phyloP scores from a whole-genome alignment of 73 alveolate genomes.

The Stentor coeruleus region DNA sequence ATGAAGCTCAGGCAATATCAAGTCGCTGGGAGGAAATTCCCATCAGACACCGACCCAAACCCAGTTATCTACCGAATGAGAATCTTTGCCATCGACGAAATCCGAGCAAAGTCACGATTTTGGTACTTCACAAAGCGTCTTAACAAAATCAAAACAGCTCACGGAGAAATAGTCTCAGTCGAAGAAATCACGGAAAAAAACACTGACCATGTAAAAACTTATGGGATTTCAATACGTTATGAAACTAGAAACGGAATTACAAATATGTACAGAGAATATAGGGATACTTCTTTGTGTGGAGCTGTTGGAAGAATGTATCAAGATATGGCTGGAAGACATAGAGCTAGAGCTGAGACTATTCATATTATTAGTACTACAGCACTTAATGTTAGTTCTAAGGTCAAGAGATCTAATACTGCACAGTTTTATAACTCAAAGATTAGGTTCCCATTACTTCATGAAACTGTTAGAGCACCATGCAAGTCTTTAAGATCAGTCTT shows the following conservation, averaged over 20 bases:
- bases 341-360: conserved; percentile 62
- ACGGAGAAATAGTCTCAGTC: conserved; percentile 66
- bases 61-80: conserved; percentile 71
- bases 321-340: conserved; percentile 83
- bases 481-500: conserved; percentile 46
- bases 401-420: no score
- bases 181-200: conserved; percentile 55
- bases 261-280: conserved; percentile 77
- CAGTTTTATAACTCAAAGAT: conserved; percentile 29
- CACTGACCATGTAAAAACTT: conserved; percentile 57
- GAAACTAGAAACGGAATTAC: conserved; percentile 66
- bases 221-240: conserved; percentile 69
- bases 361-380: conserved; percentile 69
- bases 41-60: conserved; percentile 54
- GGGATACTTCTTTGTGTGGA: conserved; percentile 63
- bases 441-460: conserved; percentile 47
- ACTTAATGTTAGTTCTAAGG: no score
- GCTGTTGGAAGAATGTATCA: conserved; percentile 69
- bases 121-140: conserved; percentile 76
- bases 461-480: conserved; percentile 49
- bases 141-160: conserved; percentile 63
- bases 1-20: conserved; percentile 52
- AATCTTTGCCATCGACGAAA: conserved; percentile 60
- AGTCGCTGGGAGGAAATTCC: conserved; percentile 63
- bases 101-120: conserved; percentile 65